Percentiles rank a stretch among this genome's conserved stretches.
Conservation (phyloP, 2,329 filamentous ascomycete species). For the Aspergillus flavus region DNA sequence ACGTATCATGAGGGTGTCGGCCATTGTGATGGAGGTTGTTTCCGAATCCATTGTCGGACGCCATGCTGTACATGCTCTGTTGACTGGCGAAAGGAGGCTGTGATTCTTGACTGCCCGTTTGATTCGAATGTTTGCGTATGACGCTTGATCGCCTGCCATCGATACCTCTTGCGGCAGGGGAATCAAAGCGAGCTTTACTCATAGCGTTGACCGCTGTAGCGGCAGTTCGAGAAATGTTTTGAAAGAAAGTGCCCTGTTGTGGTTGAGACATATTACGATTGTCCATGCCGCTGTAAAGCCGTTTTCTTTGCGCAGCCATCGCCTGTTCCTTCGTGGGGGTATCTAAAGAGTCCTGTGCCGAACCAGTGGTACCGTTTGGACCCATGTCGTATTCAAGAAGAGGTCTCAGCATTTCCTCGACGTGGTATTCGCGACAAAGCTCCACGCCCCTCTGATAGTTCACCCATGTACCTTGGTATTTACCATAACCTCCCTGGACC, state of each 20-base stretch:
- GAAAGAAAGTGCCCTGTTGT: conserved; percentile 87
- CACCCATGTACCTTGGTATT: conserved; percentile 99
- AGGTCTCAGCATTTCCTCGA: conserved; percentile 51
- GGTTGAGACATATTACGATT: conserved; percentile 63
- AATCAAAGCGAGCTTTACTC: conserved; percentile 93
- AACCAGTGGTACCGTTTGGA: conserved; percentile 61
- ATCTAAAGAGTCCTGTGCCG: conserved; percentile 76
- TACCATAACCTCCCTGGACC: conserved; percentile 96
- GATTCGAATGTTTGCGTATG: conserved; percentile 70
- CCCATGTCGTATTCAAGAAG: conserved; percentile 54
- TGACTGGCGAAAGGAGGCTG: conserved; percentile 75
- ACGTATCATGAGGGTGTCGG: conserved; percentile 32
- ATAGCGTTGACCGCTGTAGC: conserved; percentile 93
- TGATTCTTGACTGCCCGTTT: conserved; percentile 62
- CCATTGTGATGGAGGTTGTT: conserved; percentile 60
- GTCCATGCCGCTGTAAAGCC: conserved; percentile 81
- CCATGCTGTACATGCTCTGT: conserved; percentile 70
- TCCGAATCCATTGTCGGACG: conserved; percentile 73
- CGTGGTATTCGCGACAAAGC: conserved; percentile 76
- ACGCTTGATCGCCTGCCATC: conserved; percentile 68
- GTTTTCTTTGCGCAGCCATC: conserved; percentile 92
- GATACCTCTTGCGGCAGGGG: conserved; percentile 70
- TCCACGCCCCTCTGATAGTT: conserved; percentile 89
- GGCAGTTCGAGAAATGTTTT: conserved; percentile 91
- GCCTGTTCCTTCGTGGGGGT: conserved; percentile 98